These are phyloP conservation scores for Rubia yunnanensis DNA, from an alignment of 257 asterid genomes.

Conservation along the genomic window DNA sequence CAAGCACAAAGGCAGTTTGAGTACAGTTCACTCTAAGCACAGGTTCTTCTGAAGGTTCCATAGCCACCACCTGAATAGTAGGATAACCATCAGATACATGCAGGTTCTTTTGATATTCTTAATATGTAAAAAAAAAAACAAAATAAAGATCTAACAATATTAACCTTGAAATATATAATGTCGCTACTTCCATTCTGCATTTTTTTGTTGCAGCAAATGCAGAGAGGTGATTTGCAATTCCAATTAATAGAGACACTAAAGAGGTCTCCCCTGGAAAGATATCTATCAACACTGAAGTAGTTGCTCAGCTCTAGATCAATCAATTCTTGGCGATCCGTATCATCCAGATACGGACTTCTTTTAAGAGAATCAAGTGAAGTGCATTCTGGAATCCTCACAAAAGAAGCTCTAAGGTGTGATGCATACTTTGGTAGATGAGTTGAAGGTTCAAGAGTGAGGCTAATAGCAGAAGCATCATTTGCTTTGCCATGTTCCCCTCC, in stretches of 20 bases:
- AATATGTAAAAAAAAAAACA: background rate
- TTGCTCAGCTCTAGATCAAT: conserved; percentile 65
- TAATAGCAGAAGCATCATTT: conserved; percentile 24
- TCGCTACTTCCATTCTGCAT: conserved; percentile 35
- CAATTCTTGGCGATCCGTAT: conserved; percentile 71
- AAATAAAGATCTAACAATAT: background rate
- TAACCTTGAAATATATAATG: conserved; percentile 72
- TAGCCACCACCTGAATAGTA: conserved; percentile 54
- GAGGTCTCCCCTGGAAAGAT: conserved; percentile 72
- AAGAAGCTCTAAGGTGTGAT: conserved; percentile 80
- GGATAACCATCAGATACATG: background rate
- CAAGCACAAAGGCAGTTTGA: conserved; percentile 89
- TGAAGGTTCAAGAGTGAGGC: conserved; percentile 52
- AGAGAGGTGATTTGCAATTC: conserved; percentile 79
- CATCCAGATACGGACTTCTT: conserved; percentile 50
- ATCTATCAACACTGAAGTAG: conserved; percentile 75
- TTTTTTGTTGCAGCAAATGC: conserved; percentile 64
- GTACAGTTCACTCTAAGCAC: conserved; percentile 61
- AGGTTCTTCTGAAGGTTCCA: conserved; percentile 80
- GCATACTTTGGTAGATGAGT: conserved; percentile 62
- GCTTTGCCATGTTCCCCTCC: conserved; percentile 28
- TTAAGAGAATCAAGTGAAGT: conserved; percentile 63
- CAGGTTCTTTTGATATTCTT: background rate
- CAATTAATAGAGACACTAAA: conserved; percentile 56
- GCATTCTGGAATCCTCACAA: conserved; percentile 88